Evolutionary conservation across 257 asterid genomes (phyloP), one percentile per base, ranked within the genome.

Genomic region (Rauvolfia tetraphylla): DNA sequence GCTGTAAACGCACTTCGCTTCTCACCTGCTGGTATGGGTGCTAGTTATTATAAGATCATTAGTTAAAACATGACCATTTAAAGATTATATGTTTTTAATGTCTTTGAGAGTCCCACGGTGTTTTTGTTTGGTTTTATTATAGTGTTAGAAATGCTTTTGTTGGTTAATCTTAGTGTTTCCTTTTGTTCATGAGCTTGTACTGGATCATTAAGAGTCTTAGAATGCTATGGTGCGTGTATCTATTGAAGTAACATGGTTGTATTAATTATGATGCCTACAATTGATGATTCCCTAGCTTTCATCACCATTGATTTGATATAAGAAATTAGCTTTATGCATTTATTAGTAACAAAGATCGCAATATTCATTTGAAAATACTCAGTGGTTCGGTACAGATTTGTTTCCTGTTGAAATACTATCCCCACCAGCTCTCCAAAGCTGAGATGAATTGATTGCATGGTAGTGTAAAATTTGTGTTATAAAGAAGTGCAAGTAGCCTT

Each of bases 1-100:
- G 93, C 99, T 62, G 94, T 95, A 34, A 95, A 95, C 87, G 86
- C 86, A 10, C 92, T 95, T 68, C 99, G 99, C 39, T 93, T 95
- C 88, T 95, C 98, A 46, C 97, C 96, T 48, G 87, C 96, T 2
- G 99, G 99, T 90, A 79, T 76, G 74, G 76, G 66, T 76, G 74
- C 23, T 48, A 7, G 29, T 73, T 76, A 29, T 25, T 59, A 56
- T 23, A 25, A 39, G 54, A 39, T 12, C 56, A 42, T 38, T 44
- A 70, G n/a, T 12, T 29, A 44, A 9, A 38, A 67, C 38, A 38
- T 22, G 51, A 67, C 27, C 8, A 7, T 20, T 67, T 66, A 18
- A 5, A 20, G n/a, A 53, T 22, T 53, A 18, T 53, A 53, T 0
- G 20, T 7, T 53, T 18, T 20, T 18, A 7, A 38, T 41, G 18